Evolutionary conservation across 1,139 yeast genomes (phyloP).

Genomic region (Taphrina sp.): DNA sequence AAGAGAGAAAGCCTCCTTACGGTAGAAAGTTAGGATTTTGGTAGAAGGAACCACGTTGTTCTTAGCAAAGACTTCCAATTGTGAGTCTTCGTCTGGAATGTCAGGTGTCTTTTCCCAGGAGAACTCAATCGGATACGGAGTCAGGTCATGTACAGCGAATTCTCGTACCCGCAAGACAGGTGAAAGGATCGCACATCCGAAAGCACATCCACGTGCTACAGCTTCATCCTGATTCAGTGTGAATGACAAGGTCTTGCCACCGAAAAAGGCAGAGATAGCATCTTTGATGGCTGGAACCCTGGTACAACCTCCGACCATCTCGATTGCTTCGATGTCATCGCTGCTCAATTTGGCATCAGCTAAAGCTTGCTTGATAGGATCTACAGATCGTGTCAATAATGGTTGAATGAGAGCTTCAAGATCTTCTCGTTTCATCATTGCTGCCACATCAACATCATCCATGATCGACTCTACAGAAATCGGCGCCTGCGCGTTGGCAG

Average conservation of each 20-base stretch:
- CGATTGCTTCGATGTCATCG: slow-evolving; percentile 82
- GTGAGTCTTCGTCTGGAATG: slow-evolving; percentile 66
- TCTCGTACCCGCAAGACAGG: slow-evolving; percentile 99
- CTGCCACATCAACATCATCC: slow-evolving; percentile 94
- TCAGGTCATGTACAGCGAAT: slow-evolving; percentile 94
- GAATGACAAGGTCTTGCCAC: slow-evolving; percentile 75
- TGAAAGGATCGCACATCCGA: slow-evolving; percentile 97
- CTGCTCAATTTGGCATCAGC: slow-evolving; percentile 69
- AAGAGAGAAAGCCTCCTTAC: slow-evolving; percentile 83
- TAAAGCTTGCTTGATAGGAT: slow-evolving; percentile 80
- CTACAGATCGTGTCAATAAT: slow-evolving; percentile 67
- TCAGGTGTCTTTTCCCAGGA: slow-evolving; percentile 93
- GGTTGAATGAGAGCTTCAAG: slow-evolving; percentile 87
- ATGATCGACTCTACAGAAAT: slow-evolving; percentile 92
- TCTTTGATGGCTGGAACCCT: slow-evolving; percentile 93
- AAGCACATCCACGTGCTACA: slow-evolving; percentile 98
- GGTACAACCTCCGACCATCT: slow-evolving; percentile 96
- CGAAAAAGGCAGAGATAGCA: slow-evolving; percentile 73
- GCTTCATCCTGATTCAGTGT: slow-evolving; percentile 99
- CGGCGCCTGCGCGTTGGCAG: slow-evolving; percentile 95
- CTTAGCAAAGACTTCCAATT: slow-evolving; percentile 93
- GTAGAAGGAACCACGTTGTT: slow-evolving; percentile 93
- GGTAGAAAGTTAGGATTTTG: slow-evolving; percentile 88
- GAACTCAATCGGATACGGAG: slow-evolving; percentile 89
- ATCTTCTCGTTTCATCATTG: slow-evolving; percentile 85